Evolutionary conservation across 2,329 filamentous ascomycete genomes (phyloP).

Genomic region (Phaeosphaeriaceae sp.): DNA sequence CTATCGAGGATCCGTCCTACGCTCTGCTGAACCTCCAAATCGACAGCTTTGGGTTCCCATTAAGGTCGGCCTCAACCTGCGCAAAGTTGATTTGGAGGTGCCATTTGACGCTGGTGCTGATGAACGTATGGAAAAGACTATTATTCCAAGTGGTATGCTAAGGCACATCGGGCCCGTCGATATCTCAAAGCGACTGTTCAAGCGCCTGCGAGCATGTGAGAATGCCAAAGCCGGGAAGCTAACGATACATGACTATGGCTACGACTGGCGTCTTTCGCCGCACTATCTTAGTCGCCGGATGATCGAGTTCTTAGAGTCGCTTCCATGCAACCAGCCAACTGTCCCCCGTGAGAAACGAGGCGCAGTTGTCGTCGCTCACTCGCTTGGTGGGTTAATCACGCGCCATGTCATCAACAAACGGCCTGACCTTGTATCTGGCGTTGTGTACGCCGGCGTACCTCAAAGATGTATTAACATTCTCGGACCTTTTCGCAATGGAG

Average conservation of each 20-base stretch:
- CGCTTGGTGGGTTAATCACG: slow-evolving; percentile 84
- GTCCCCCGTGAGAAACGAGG: slow-evolving; percentile 64
- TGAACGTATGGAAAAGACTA: slow-evolving; percentile 79
- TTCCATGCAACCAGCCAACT: slow-evolving; percentile 74
- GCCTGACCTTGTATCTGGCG: slow-evolving; percentile 84
- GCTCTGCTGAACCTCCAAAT: slow-evolving; percentile 80
- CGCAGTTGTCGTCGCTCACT: slow-evolving; percentile 84
- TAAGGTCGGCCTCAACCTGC: slow-evolving; percentile 88
- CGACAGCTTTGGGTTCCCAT: slow-evolving; percentile 94
- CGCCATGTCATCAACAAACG: slow-evolving; percentile 84
- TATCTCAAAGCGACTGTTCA: slow-evolving; percentile 82
- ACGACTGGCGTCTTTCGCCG: slow-evolving; percentile 92
- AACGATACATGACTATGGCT: slow-evolving; percentile 87
- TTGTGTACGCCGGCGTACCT: slow-evolving; percentile 84
- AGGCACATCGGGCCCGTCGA: slow-evolving; percentile 91
- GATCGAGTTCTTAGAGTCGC: slow-evolving; percentile 72
- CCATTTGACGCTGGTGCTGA: slow-evolving; percentile 83
- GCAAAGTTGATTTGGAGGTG: slow-evolving; percentile 89
- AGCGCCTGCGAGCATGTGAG: slow-evolving; percentile 73
- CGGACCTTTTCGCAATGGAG: slow-evolving; percentile 87
- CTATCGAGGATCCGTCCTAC: slow-evolving; percentile 87
- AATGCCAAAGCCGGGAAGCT: slow-evolving; percentile 75
- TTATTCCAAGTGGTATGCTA: slow-evolving; percentile 87
- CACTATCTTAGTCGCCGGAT: slow-evolving; percentile 74
- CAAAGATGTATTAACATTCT: slow-evolving; percentile 90